Evolutionary conservation across 768 basidiomycete genomes (phyloP), one percentile per base, ranked within the genome.

Genomic region (Tephrocybe sp.): DNA sequence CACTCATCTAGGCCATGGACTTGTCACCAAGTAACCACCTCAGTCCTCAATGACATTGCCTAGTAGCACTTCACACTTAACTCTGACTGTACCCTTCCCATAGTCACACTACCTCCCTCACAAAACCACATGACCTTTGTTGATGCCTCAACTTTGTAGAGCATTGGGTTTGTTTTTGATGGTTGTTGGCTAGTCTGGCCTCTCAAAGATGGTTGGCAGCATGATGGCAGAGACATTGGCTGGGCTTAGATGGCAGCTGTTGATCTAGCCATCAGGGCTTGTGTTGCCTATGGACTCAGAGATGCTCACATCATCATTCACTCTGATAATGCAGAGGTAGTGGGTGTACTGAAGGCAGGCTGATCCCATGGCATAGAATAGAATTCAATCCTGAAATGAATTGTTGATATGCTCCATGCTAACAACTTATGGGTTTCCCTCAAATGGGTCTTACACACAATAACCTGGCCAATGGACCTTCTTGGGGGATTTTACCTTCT

Each of bases 251-350:
- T 56, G 4, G 45, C 66, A 2, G 63, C 65, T 1, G 28, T 30
- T 30, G 28, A 30, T 30, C 28, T 30, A 30, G 28, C 28, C 28
- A 11, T 30, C 11, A 5, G 37, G 4, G 18, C 30, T 8, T 44
- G 55, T 1, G 41, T 53, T 3, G 32, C 41, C 11, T 11, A 21
- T 9, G 53, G 49, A 9, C 49, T 61, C 18, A 9, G 25, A 0
- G 43, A 68, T 25, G 51, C 26, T 3, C 60, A 73, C n/a, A 7
- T 75, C 0, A 15, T 59, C 0, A 51, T 76, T 1, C 58, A 50
- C 9, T 69, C 63, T 0, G 67, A 76, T 47, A 74, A 77, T 37
- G 45, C 62, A 42, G 73, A 71, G 0, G 67, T 73, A 0, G 60
- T 68, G 6, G 51, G 59, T n/a, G 63, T 62, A 1, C 38, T 73